Evolutionary conservation across 2,329 filamentous ascomycete genomes (phyloP).

Genomic region (Aureobasidium mangrovei): DNA sequence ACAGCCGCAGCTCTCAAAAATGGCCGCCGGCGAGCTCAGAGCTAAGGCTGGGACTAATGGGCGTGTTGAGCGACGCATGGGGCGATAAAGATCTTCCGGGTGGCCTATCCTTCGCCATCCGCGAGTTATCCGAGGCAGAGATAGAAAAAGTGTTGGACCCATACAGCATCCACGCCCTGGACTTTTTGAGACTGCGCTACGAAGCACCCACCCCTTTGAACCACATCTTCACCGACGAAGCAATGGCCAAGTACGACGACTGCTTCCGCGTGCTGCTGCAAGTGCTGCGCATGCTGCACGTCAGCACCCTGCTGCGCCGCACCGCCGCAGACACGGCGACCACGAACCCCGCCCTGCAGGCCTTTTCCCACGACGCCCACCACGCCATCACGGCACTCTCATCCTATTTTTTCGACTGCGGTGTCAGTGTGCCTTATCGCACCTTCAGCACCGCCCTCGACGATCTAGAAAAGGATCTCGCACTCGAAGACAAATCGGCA

Average conservation of each 20-base stretch:
- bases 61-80: constrained; percentile 71
- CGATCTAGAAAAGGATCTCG: constrained; percentile 51
- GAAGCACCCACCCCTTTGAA: constrained; percentile 63
- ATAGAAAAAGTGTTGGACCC: constrained; percentile 77
- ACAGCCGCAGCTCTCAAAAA: constrained; percentile 55
- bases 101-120: constrained; percentile 61
- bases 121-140: constrained; percentile 68
- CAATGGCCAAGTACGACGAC: constrained; percentile 72
- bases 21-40: constrained; percentile 96
- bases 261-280: constrained; percentile 75
- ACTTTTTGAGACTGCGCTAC: constrained; percentile 84
- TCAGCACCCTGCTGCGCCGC: constrained; percentile 31
- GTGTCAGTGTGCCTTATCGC: constrained; percentile 64
- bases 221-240: constrained; percentile 60
- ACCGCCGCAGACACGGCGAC: constrained; percentile 25
- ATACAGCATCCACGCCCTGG: constrained; percentile 75
- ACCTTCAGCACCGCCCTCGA: constrained; percentile 59
- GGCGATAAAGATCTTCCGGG: constrained; percentile 35
- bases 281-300: constrained; percentile 61
- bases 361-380: constrained; percentile 65
- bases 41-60: constrained; percentile 79
- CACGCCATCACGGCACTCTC: constrained; percentile 68
- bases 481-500: constrained; percentile 40
- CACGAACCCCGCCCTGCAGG: constrained; percentile 8
- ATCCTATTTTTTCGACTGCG: constrained; percentile 72